Evolutionary conservation across 2,329 filamentous ascomycete species (phyloP).

Genomic region (Myrmaecium sp.): DNA sequence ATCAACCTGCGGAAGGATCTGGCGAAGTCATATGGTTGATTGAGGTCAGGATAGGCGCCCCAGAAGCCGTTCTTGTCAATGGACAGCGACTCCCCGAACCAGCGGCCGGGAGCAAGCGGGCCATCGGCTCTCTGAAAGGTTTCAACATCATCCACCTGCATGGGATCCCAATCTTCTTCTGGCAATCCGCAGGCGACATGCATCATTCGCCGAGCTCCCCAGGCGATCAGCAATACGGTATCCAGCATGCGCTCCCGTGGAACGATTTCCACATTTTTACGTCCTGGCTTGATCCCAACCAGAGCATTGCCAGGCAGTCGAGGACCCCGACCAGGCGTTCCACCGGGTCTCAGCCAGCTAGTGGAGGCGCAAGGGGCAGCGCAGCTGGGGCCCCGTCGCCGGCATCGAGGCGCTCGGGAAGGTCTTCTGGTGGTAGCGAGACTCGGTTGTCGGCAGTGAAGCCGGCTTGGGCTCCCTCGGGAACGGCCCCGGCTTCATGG

Average conservation of each 20-base stretch:
- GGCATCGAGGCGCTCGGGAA: too few species aligned
- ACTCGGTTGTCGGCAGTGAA: too few species aligned
- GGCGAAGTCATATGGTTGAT: background rate
- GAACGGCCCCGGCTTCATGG: too few species aligned
- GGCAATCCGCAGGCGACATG: conserved; percentile 5
- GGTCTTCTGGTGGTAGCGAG: too few species aligned
- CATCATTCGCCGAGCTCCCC: background rate
- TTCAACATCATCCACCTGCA: conserved; percentile 11
- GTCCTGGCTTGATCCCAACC: conserved; percentile 5
- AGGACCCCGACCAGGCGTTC: conserved; percentile 1
- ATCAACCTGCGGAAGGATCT: background rate
- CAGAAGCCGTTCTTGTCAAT: conserved; percentile 7
- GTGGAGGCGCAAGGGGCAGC: too few species aligned
- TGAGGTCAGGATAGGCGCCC: background rate
- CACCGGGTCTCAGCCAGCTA: too few species aligned
- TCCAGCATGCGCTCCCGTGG: background rate
- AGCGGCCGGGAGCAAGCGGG: background rate
- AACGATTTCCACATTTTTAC: background rate
- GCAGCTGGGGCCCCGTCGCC: too few species aligned
- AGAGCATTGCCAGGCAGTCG: conserved; percentile 2
- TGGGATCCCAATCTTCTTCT: conserved; percentile 10
- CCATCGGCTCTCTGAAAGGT: conserved; percentile 8
- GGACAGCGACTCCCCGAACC: conserved; percentile 7
- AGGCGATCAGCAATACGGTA: background rate
- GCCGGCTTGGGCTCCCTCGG: too few species aligned